Base-by-base conservation (phyloP, 1,284 basidiomycete genomes). In the Amylostereum areolatum region DNA sequence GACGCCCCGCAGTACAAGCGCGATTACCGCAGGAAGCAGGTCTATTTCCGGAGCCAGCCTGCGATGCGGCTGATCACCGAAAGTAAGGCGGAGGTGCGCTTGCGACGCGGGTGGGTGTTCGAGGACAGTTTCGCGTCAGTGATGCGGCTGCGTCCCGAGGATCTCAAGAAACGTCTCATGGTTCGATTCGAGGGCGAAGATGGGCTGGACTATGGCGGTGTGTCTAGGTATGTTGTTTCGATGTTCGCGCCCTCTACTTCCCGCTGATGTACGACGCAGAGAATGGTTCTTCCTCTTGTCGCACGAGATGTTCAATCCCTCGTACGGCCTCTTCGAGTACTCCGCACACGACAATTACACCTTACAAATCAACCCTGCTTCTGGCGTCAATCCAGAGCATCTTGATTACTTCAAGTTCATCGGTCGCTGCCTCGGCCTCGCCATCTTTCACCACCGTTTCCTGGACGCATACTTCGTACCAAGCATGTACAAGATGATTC, bases 391-490 rank as follows among this genome's bases (percentile, higher is more conserved):
- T 67, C 94, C 94, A 0, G 94, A 97, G 67, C 93, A 97, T 70
- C 69, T 97, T 60, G 96, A 96, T 73, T 97, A 96, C 72, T 96
- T 97, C 84, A 96, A 95, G 71, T 97, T 97, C 64, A 96, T 97
- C 57, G 93, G 94, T 11, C 83, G 94, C 48, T 89, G 88, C 54
- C 76, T 97, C 45, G 93, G 93, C 46, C 76, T 97, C 34, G 92
- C 90, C 56, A 96, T 97, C 65, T 97, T 97, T 83, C 93, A 97
- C 66, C 83, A 94, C 55, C 85, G 93, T 25, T 97, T 97, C 83
- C 73, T 97, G 55, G 93, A 97, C 60, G 93, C 93, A 31, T 96
- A 96, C 77, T 97, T 97, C 62, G 95, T 97, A 57, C 90, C 92
- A 61, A 92, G 89, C 59, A 95, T 97, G 74, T 97, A 97, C 80